Evolutionary conservation across 345 rosid genomes (phyloP), one percentile per base, ranked within the genome.

Genomic region (Pistacia integerrima): DNA sequence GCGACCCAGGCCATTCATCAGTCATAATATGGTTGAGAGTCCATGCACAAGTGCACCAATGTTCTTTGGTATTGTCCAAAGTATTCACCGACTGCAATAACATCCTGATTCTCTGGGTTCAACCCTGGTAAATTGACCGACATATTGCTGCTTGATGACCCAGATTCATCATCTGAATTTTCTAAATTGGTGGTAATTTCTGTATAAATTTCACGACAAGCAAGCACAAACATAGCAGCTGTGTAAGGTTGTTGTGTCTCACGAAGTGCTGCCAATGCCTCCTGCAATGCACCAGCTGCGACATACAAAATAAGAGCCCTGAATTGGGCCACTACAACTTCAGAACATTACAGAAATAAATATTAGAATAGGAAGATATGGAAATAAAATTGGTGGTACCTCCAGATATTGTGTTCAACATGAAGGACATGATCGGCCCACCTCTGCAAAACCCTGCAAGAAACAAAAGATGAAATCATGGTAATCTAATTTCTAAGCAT

Each of bases 21-120:
- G 72, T 93, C 97, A 8, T 88, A 73, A 79, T 83, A 88, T 7
- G 97, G 98, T 69, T 85, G 91, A 0, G 91, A 80, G 76, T 95
- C 99, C 98, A 95, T 88, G 87, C 98, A 96, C 51, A 93, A 86
- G 81, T 93, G 99, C 74, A 93, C 94, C 86, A 92, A 74, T 84
- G 91, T 96, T 79, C 90, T 91, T 81, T 96, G 98, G 76, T 93
- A 96, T 75, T 96, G 91, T 60, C 92, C 96, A 81, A 82, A 93
- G 76, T 87, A 92, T 83, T 96, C 98, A 72, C 88, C 84, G 0
- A 92, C 97, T 1, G 98, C 93, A 36, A 89, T 69, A 25, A 89
- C 97, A 84, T 96, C 97, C 79, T 89, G 97, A 74, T 84, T 90
- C 49, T 78, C 92, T 12, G 92, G 88, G 83, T 83, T 87, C 68